Evolutionary conservation across 2,329 filamentous ascomycete genomes (phyloP).

Genomic region (Polychaeton citri): DNA sequence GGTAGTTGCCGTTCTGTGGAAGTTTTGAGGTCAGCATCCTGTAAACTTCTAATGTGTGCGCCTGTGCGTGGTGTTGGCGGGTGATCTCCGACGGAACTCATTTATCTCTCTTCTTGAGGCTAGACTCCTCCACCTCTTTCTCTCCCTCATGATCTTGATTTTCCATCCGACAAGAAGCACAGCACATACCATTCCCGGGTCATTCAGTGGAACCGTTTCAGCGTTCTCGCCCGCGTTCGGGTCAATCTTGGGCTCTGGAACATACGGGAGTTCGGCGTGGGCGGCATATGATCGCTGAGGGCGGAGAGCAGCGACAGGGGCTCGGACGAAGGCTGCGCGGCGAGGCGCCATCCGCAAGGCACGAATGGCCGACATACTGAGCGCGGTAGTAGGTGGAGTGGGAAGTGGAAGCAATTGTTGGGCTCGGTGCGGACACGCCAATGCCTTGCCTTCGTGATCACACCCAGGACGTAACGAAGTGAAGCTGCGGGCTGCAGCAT

Average conservation of each 20-base stretch:
- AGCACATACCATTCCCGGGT: slow-evolving; percentile 53
- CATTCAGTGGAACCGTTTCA: not conserved
- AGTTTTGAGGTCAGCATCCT: slow-evolving; percentile 14
- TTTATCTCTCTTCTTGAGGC: too few relatives aligned
- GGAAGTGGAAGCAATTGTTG: not conserved
- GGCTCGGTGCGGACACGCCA: too few relatives aligned
- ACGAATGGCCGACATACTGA: not conserved
- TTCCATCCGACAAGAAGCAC: too few relatives aligned
- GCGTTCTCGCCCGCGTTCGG: not conserved
- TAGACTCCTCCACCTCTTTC: too few relatives aligned
- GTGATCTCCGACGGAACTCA: too few relatives aligned
- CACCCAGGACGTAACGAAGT: too few relatives aligned
- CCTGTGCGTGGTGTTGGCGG: too few relatives aligned
- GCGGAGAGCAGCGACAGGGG: not conserved
- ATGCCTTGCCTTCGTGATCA: too few relatives aligned
- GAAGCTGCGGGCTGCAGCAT: not conserved
- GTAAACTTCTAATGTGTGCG: too few relatives aligned
- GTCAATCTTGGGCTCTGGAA: not conserved
- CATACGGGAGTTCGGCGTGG: not conserved
- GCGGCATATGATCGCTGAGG: not conserved
- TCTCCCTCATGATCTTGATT: too few relatives aligned
- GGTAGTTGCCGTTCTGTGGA: slow-evolving; percentile 58
- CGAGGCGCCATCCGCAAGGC: not conserved
- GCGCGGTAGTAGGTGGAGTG: not conserved
- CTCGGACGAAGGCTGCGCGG: not conserved